Evolutionary conservation across 1,284 basidiomycete species (phyloP).

Genomic region (Leccinum holopus): DNA sequence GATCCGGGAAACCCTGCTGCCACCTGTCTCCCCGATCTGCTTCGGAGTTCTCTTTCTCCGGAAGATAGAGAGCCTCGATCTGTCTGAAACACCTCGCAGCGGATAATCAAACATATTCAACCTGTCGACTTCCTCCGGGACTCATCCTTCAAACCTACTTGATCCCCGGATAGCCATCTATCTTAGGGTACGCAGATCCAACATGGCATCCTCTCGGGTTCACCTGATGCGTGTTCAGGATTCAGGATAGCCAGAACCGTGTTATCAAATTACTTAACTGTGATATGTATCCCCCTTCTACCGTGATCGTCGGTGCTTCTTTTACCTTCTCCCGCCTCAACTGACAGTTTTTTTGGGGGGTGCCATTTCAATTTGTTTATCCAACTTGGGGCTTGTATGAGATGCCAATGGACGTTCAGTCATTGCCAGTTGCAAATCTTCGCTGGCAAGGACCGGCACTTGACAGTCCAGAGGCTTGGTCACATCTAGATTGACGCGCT

Average conservation of each 20-base stretch:
- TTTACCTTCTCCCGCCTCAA: background rate
- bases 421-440: background rate
- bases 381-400: background rate
- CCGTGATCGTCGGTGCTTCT: background rate
- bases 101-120: background rate
- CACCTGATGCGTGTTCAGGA: background rate
- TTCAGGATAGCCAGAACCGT: background rate
- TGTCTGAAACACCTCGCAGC: background rate
- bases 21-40: background rate
- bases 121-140: background rate
- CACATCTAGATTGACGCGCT: background rate
- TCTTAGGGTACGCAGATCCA: background rate
- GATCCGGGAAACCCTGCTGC: background rate
- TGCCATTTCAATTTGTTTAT: background rate
- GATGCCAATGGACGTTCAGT: background rate
- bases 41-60: background rate
- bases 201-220: background rate
- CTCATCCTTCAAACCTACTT: background rate
- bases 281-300: background rate
- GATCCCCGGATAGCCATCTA: background rate
- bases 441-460: background rate
- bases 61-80: background rate
- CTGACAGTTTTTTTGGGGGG: background rate
- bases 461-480: background rate
- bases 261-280: background rate